Evolutionary conservation across 148 eudicot species (phyloP).

Genomic region (Camellia sinensis): DNA sequence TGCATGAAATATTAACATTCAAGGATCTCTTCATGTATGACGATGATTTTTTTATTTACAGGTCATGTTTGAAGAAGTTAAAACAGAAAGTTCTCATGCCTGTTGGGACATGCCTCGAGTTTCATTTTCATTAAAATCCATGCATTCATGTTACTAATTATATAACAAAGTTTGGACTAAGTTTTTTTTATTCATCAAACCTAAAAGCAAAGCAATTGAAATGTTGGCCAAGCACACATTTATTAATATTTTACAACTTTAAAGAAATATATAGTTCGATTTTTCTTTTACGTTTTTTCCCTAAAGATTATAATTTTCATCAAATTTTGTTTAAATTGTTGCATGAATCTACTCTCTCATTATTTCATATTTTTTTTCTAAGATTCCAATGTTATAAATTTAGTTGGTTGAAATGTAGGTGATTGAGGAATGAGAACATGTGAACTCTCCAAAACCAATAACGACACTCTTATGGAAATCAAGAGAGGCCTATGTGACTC

Average conservation of each 20-base stretch:
- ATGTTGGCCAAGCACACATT: too few species aligned
- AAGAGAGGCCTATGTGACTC: slow-evolving; percentile 68
- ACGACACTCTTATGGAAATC: not conserved
- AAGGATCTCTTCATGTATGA: slow-evolving; percentile 57
- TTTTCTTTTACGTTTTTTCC: too few species aligned
- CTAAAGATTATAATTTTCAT: too few species aligned
- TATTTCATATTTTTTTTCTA: too few species aligned
- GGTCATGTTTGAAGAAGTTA: slow-evolving; percentile 44
- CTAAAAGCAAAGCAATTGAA: too few species aligned
- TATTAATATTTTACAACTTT: too few species aligned
- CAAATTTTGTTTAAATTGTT: too few species aligned
- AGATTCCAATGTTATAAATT: not conserved
- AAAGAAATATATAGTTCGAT: too few species aligned
- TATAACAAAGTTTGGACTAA: too few species aligned
- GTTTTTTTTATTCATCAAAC: not conserved
- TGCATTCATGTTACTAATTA: not conserved
- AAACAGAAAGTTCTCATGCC: slow-evolving; percentile 47
- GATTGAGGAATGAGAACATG: slow-evolving; percentile 10
- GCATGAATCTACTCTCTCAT: too few species aligned
- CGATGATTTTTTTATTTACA: slow-evolving; percentile 44
- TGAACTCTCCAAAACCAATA: not conserved
- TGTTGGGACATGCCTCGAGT: slow-evolving; percentile 50
- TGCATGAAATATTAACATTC: slow-evolving; percentile 68
- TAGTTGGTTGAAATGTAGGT: slow-evolving; percentile 7
- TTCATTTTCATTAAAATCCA: slow-evolving; percentile 33